phyloP scores from a whole-genome alignment of 2,329 filamentous ascomycete species.

The Thielaviopsis ethacetica region DNA sequence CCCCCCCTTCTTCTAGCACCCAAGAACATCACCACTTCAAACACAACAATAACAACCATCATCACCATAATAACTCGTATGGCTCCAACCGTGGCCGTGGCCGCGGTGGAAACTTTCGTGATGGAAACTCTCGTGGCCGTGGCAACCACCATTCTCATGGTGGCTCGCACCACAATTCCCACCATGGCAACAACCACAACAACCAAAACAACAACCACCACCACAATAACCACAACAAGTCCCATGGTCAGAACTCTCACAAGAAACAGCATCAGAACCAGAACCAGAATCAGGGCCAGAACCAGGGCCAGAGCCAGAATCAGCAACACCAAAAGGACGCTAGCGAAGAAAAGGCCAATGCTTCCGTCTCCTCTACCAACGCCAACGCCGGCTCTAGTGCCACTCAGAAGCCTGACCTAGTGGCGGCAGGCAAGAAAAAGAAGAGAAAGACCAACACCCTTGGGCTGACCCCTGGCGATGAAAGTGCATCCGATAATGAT shows the following conservation, averaged over 20 bases:
- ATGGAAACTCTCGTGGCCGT: constrained; percentile 24
- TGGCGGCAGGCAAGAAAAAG: constrained; percentile 45
- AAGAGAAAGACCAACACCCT: constrained; percentile 57
- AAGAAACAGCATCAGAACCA: constrained; percentile 8
- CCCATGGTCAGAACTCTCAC: constrained; percentile 3
- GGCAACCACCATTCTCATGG: constrained; percentile 33
- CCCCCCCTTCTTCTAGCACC: constrained; percentile 18
- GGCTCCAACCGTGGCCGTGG: constrained; percentile 21
- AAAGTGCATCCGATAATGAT: constrained; percentile 48
- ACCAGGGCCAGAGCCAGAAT: constrained; percentile 13
- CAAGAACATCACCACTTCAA: constrained; percentile 17
- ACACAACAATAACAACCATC: constrained; percentile 10
- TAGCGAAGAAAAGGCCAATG: constrained; percentile 1
- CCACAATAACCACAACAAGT: constrained; percentile 10
- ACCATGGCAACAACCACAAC: constrained; percentile 19
- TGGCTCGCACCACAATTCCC: constrained; percentile 16
- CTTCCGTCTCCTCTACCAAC: constrained; percentile 17
- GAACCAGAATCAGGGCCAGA: constrained; percentile 13
- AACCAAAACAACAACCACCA: constrained; percentile 18
- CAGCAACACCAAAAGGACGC: constrained; percentile 3
- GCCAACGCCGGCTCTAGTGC: constrained; percentile 16
- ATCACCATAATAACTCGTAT: constrained; percentile 14
- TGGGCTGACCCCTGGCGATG: constrained; percentile 51
- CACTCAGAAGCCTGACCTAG: constrained; percentile 21
- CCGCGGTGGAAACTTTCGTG: constrained; percentile 22